Base-by-base conservation (phyloP, 768 basidiomycete genomes). In the Crucibulum laeve region DNA sequence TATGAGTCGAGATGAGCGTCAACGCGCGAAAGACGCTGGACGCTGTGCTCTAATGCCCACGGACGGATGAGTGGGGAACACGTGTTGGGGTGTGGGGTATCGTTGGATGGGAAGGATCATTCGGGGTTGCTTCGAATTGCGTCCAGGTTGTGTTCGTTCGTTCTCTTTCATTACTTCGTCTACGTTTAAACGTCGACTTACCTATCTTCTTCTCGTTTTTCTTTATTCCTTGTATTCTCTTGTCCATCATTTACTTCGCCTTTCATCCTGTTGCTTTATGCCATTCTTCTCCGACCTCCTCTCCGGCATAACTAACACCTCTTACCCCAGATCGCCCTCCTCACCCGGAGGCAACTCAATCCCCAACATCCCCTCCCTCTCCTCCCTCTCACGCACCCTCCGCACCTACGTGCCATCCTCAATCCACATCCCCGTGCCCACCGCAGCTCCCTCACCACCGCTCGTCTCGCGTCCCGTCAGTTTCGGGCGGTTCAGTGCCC, bases 381-480 rank as follows among this genome's bases (percentile, higher is more conserved):
- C 77, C 57, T 65, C 64, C 18, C 65, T 81, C 48, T 74, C 79
- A 7, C 71, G 73, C 15, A 69, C 77, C 7, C 62, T 81, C 21
- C 73, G 77, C 36, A 69, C 64, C 48, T 80, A 80, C 43, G 73
- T 78, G 5, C 79, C 77, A 3, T 64, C 71, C 14, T 71, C 73
- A 4, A 73, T 77, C 30, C 62, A 71, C 5, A 74, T 78, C 40
- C 63, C 73, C 11, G 70, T 79, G 22, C 69, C 77, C 1, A 57
- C 64, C 1, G 69, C 74, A 1, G 60, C 65, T 1, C 73, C 77
- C 13, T 68, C 76, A 14, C 72, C 75, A 0, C 73, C 75, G 1
- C 66, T 68, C 11, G 68, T 78, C 19, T 77, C 77, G 4, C 62
- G 68, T 10, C 77, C 75, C 0, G 54, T 75, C 22, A 73, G 70